Evolutionary conservation across 2,329 filamentous ascomycete species (phyloP), one percentile per base, ranked within the genome.

Genomic region (Colletotrichum tanaceti): DNA sequence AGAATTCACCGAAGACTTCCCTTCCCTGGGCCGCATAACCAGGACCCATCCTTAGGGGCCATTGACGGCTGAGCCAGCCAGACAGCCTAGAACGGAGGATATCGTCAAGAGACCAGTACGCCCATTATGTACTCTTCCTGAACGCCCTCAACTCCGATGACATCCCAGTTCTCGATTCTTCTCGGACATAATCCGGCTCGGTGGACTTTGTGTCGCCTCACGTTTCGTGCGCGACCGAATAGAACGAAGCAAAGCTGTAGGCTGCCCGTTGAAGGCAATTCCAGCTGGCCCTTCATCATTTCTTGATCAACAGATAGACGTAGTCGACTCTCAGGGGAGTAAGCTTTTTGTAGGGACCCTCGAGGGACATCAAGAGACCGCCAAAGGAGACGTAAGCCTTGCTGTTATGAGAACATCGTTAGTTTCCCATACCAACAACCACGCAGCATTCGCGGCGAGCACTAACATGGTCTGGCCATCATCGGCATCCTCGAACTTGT

Each of bases 341-440:
- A 71, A 99, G 88, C 84, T 97, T 98, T 86, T 96, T 97, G 80
- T 97, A 96, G 2, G 96, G 96, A 6, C 97, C 96, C 76, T 97
- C 92, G 64, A 99, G 86, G 75, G 91, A 93, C 82, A 98, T 90
- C 75, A 99, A 82, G 72, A 99, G 84, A 9, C 96, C 96, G 55
- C 96, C 96, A 75, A 98, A 99, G 1, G 94, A 97, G 74, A 97
- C 87, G 81, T 95, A 99, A 35, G 94, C 93, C 79, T 97, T 97
- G 78, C 95, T 98, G 73, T 72, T 70, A 20, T 9, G n/a, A 20
- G 32, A 52, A 44, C 32, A 20, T 35, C 1, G 53, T 72, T 47
- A 71, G 66, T 61, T 62, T 53, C 28, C 39, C n/a, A 18, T 13
- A 41, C 5, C 11, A 35, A 16, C 35, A 4, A 9, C n/a, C 22